These are phyloP conservation scores for Physcomitrium patens DNA, from an alignment of 225 moss, liverwort and hornwort genomes.

Conservation along the genomic window DNA sequence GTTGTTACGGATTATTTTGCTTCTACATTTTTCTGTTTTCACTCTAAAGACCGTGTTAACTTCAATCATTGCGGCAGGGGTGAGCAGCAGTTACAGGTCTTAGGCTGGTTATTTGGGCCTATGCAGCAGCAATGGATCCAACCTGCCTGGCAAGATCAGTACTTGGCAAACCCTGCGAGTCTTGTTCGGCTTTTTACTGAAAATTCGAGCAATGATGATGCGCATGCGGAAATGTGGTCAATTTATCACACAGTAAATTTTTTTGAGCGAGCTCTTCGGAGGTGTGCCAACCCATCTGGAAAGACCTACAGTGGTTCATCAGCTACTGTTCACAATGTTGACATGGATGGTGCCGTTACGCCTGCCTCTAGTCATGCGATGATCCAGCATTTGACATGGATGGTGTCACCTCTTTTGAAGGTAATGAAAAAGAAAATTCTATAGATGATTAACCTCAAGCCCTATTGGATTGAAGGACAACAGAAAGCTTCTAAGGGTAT, in stretches of 20 bases:
- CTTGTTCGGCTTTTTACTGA: conserved; percentile 71
- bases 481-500: background rate
- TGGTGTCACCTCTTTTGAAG: conserved; percentile 84
- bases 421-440: conserved; percentile 34
- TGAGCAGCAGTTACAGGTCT: conserved; percentile 74
- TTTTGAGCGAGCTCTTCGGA: conserved; percentile 89
- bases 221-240: conserved; percentile 91
- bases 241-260: conserved; percentile 91
- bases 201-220: conserved; percentile 35
- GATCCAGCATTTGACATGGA: conserved; percentile 78
- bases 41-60: background rate
- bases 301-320: conserved; percentile 43
- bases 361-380: conserved; percentile 61
- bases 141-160: conserved; percentile 80
- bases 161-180: conserved; percentile 68
- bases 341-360: conserved; percentile 61
- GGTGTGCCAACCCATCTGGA: conserved; percentile 74
- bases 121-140: conserved; percentile 84
- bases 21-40: background rate
- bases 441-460: background rate
- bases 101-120: conserved; percentile 92
- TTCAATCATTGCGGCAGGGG: conserved; percentile 46
- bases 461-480: conserved; percentile 5
- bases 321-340: conserved; percentile 52
- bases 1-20: background rate